Percentiles rank a stretch among this genome's conserved stretches.
Conservation (phyloP, 129 eudicot species). For the Chrysanthemum lavandulifolium region DNA sequence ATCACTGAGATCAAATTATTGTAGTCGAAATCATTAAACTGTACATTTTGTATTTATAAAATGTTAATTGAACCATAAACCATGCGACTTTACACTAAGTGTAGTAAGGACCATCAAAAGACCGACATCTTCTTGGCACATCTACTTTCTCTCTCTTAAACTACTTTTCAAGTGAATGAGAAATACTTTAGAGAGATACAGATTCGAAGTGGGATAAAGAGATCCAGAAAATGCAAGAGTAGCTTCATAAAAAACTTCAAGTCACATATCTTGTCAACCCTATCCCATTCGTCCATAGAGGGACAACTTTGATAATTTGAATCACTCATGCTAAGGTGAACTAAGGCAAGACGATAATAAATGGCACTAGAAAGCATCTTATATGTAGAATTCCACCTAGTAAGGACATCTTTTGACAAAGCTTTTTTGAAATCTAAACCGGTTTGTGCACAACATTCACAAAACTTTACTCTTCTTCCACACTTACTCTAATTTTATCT, state of each 20-base stretch:
- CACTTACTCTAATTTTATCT: neutral
- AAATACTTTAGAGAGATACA: neutral
- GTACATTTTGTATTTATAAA: too few species aligned
- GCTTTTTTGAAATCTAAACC: neutral
- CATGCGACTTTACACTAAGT: too few species aligned
- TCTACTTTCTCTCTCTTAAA: too few species aligned
- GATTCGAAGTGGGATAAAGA: conserved; percentile 7
- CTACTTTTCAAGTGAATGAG: neutral
- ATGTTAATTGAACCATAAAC: too few species aligned
- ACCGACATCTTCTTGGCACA: too few species aligned
- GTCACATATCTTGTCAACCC: neutral
- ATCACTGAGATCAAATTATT: too few species aligned
- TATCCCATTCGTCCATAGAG: neutral
- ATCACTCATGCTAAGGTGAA: neutral
- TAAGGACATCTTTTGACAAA: conserved; percentile 1
- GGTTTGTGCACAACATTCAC: neutral
- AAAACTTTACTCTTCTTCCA: neutral
- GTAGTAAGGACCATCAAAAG: too few species aligned
- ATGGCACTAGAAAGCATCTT: conserved; percentile 7
- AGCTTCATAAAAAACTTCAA: conserved; percentile 3
- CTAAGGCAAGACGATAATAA: neutral
- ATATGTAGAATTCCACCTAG: conserved; percentile 10
- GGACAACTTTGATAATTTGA: conserved; percentile 7
- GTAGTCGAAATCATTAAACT: too few species aligned
- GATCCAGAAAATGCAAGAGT: neutral